Evolutionary conservation across 140 eudicot genomes (phyloP), one percentile per base, ranked within the genome.

Genomic region (Ambrosia hybrid): DNA sequence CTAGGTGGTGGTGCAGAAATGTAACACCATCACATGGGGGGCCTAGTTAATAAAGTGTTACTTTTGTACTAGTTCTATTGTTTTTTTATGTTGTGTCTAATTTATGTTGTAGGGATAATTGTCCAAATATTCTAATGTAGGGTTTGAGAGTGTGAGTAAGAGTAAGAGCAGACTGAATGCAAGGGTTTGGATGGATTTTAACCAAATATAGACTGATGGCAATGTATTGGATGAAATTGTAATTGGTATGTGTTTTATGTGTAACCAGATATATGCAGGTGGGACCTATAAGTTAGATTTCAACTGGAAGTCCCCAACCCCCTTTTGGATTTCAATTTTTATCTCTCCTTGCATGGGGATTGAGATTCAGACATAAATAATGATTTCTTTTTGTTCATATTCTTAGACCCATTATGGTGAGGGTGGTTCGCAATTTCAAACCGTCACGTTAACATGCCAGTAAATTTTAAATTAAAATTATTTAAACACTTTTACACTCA

Each of bases 211-310:
- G 81, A 68, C 66, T 51, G 56, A 68, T 66, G 49, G 64, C 34
- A 17, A 52, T 58, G 73, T 57, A 67, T 65, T 79, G 72, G 74
- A 58, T 70, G 73, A 73, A 13, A 59, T 76, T 70, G 63, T 60
- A 76, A 57, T 71, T 59, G 80, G 78, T 71, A 68, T 79, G 67
- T 68, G 62, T 70, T 76, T 57, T 70, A 70, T 72, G 73, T 80
- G 84, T 75, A 75, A 80, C 84, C 70, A 75, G 77, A 80, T 76
- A 34, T 75, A 66, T 75, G 73, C 80, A 63, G 66, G 78, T 80
- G 81, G 80, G 81, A 65, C 84, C 67, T 9, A 65, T 55, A 57
- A 82, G 88, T 85, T 85, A 36, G 77, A 85, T 77, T 73, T 84
- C 66, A 82, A 82, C 81, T 82, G 80, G 70, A 84, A 77, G 82